Base-by-base conservation (phyloP, 345 rosid genomes). In the Salix purpurea region DNA sequence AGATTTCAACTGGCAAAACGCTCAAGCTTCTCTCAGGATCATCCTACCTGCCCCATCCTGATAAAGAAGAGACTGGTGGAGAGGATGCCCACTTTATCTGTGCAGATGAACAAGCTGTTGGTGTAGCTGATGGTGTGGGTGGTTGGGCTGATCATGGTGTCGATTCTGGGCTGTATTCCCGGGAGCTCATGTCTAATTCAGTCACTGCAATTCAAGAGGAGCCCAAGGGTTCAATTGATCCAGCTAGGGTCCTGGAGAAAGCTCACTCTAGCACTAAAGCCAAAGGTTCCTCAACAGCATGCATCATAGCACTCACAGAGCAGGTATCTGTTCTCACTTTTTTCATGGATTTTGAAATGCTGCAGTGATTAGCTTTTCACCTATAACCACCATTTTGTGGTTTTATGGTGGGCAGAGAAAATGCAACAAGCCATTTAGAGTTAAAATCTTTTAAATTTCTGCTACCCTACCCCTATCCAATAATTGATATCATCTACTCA, bases 121-220 rank as follows among this genome's bases (percentile, higher is more conserved):
- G 98, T 58, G 92, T 93, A 81, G 99, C 99, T 37, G 99, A 96
- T 84, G 99, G 98, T 69, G 99, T 96, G 81, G 99, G 99, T 64
- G 99, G 98, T 48, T 96, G 99, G 99, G 99, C 98, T 16, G 96
- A 88, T 80, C 88, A 83, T 18, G 99, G 99, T 75, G 88, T 96
- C 61, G 91, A 96, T 85, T 69, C 99, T 18, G 99, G 99, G 76
- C 76, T 0, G 61, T 96, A 91, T 77, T 93, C 99, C 28, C 84
- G 97, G 72, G 98, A 96, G 80, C 96, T 96, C 78, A 93, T 96
- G 99, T 92, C 94, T 65, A 84, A 96, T 83, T 90, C 98, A 11
- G 97, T 91, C 37, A 60, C 80, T 80, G 98, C 97, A 64, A 84
- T 93, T 73, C 90, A 77, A 56, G 95, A 93, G 46, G 99, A 93